These are phyloP conservation scores for Cercospora sp. DNA, from an alignment of 2,329 filamentous ascomycete species.

Conservation along the genomic window DNA sequence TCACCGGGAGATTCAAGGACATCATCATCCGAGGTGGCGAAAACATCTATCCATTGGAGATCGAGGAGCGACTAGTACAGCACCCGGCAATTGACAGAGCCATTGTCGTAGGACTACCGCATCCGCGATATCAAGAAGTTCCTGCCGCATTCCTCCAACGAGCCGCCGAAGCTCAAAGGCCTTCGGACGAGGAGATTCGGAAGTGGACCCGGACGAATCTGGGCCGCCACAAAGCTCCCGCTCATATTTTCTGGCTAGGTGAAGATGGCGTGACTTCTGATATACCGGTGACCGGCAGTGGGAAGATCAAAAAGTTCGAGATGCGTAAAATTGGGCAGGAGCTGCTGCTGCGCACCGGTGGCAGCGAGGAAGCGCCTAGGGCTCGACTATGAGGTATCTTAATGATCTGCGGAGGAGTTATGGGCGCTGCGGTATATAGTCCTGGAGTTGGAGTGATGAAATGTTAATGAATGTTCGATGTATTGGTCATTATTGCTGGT, in stretches of 20 bases:
- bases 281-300: conserved; percentile 47
- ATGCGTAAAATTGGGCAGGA: conserved; percentile 26
- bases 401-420: neutral
- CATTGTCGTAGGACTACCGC: conserved; percentile 35
- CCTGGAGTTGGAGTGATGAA: neutral
- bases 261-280: conserved; percentile 41
- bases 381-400: conserved; percentile 14
- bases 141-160: conserved; percentile 40
- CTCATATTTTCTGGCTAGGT: conserved; percentile 75
- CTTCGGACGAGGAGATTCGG: conserved; percentile 15
- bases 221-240: conserved; percentile 54
- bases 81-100: conserved; percentile 32
- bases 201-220: conserved; percentile 19
- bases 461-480: neutral
- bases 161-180: conserved; percentile 13
- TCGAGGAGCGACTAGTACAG: conserved; percentile 35
- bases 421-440: neutral
- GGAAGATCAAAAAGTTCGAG: conserved; percentile 49
- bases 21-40: conserved; percentile 59
- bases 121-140: conserved; percentile 36
- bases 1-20: conserved; percentile 38
- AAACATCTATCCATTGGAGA: conserved; percentile 55
- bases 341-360: conserved; percentile 23
- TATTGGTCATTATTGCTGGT: neutral
- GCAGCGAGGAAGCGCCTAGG: conserved; percentile 1